phyloP scores from a whole-genome alignment of 2,329 filamentous ascomycete species.

The Alternaria viburni region DNA sequence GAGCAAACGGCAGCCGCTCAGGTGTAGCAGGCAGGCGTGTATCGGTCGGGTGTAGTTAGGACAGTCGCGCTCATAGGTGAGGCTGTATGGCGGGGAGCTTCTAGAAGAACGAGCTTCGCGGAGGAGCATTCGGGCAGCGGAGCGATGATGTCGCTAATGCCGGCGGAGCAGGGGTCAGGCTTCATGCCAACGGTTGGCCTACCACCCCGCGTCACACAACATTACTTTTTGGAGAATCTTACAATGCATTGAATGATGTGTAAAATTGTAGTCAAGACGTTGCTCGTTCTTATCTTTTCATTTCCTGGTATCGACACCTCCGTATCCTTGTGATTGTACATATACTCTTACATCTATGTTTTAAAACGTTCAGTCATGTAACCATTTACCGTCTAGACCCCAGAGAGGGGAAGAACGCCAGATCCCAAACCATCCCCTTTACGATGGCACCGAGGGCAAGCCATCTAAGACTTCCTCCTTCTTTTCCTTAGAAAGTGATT shows the following conservation, averaged over 20 bases:
- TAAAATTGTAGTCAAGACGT: neutral
- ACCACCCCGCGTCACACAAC: constrained; percentile 1
- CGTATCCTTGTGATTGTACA: neutral
- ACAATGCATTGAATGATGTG: neutral
- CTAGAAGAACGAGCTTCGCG: constrained; percentile 14
- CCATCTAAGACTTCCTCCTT: constrained; percentile 6
- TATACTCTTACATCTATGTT: constrained; percentile 2
- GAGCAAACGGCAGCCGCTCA: neutral
- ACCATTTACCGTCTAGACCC: neutral
- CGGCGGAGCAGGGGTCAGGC: constrained; percentile 14
- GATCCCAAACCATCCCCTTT: neutral
- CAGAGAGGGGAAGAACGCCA: neutral
- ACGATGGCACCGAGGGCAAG: constrained; percentile 8
- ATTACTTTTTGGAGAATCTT: neutral
- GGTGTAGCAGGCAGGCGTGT: neutral
- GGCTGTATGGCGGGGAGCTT: constrained; percentile 20
- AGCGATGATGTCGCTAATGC: constrained; percentile 12
- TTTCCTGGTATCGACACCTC: neutral
- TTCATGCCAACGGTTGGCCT: neutral
- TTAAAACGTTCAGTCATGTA: neutral
- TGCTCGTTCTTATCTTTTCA: neutral
- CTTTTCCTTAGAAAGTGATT: constrained; percentile 1
- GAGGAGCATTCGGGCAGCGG: constrained; percentile 20
- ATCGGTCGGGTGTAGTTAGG: neutral
- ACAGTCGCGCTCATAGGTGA: constrained; percentile 5